A percentile compares a stretch with the other conserved stretches of the same genome.
Conservation (phyloP, 345 rosid species). For the Carallia pectinifolia region DNA sequence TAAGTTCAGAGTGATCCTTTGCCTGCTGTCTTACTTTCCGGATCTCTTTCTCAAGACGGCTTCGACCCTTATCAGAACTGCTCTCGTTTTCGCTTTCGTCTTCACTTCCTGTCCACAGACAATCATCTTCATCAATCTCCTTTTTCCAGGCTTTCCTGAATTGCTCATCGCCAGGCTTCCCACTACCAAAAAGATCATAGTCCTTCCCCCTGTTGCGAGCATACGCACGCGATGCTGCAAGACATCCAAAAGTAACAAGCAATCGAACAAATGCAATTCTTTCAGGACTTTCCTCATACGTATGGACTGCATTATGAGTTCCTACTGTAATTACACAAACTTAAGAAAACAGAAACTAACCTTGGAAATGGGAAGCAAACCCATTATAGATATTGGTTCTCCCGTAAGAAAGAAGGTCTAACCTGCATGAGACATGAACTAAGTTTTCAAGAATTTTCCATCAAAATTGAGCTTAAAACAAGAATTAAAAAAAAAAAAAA, state of each 20-base stretch:
- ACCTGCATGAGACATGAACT: constrained; percentile 16
- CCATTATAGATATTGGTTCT: constrained; percentile 4
- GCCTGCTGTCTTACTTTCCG: constrained; percentile 70
- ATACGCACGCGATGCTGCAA: constrained; percentile 54
- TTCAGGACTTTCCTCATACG: constrained; percentile 23
- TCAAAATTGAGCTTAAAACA: constrained; percentile 1
- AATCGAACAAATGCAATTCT: not conserved
- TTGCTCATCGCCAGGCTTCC: constrained; percentile 52
- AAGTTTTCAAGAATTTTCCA: not conserved
- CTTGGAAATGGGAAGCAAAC: constrained; percentile 23
- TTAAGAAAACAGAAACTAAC: constrained; percentile 5
- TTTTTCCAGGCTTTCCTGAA: constrained; percentile 73
- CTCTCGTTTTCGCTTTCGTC: constrained; percentile 49
- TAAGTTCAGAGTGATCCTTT: constrained; percentile 58
- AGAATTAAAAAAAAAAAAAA: not conserved
- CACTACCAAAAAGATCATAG: constrained; percentile 73
- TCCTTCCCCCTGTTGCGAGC: constrained; percentile 48
- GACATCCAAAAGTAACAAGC: not conserved
- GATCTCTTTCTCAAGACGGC: constrained; percentile 47
- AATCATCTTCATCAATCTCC: constrained; percentile 58
- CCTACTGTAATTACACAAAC: not conserved
- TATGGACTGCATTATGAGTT: not conserved
- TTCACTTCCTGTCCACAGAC: constrained; percentile 88
- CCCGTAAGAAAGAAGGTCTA: constrained; percentile 3
- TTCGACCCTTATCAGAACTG: constrained; percentile 14